Base-by-base conservation (phyloP, 805 yeast species). In the Metschnikowia vanudenii region DNA sequence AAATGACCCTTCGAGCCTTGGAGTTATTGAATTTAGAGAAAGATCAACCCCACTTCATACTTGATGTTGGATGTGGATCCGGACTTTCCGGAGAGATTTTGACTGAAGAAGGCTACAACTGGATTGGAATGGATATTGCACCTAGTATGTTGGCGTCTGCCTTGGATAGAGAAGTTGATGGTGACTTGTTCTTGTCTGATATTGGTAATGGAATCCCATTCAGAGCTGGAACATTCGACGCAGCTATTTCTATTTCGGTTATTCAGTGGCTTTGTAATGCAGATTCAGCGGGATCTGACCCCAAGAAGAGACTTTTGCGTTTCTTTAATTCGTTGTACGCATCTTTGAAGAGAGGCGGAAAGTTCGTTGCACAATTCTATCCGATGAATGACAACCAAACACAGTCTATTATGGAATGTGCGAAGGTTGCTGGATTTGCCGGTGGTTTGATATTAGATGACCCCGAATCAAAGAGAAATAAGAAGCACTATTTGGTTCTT, bases 241-340 rank as follows among this genome's bases (percentile, higher is more conserved):
- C 97, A 1, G 98, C 96, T 1, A 88, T 94, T 28, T 85, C 95
- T 20, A 89, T 94, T 52, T 85, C 96, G 30, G 99, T 95, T 11
- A 90, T 94, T 42, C 99, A 94, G 66, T 94, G 99, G 99, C 78
- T 94, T 35, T 91, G 97, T 72, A 94, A 94, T 64, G 98, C 98
- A 2, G 99, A 94, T 64, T 77, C 88, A 5, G 67, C 88, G 2
- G 74, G 76, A 33, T 84, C 82, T 44, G 96, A 91, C 60, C 99
- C 99, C 18, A 84, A 85, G 61, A 78, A 77, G 59, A 80, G 99
- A 65, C 68, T 89, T 45, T 71, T 84, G 67, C 72, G 86, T 39
- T 94, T 94, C 60, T 94, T 94, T 76, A 86, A 87, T 65, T 84
- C 96, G 0, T 72, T 94, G 43, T 94, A 88, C 66, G 89, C 96